Percentiles rank a stretch among this genome's conserved stretches.
Conservation (phyloP, 2,329 filamentous ascomycete genomes). For the Botrytis fragariae region DNA sequence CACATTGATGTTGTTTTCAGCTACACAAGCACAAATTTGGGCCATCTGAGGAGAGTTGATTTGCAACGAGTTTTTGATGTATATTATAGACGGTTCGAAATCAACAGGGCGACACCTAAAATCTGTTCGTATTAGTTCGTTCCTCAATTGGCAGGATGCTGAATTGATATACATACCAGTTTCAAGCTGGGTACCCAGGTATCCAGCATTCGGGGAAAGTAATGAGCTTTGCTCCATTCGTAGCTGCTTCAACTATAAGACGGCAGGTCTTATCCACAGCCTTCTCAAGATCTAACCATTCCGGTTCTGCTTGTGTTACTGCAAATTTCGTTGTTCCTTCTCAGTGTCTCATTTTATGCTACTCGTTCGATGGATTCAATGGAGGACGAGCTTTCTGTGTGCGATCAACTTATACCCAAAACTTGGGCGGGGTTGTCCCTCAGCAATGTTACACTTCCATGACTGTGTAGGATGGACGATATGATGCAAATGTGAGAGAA, state of each 20-base stretch:
- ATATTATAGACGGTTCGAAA: not conserved
- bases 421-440: no score
- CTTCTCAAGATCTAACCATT: constrained; percentile 56
- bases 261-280: constrained; percentile 55
- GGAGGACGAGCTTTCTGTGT: not conserved
- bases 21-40: constrained; percentile 45
- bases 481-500: not conserved
- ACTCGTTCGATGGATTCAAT: not conserved
- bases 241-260: constrained; percentile 54
- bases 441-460: not conserved
- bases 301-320: constrained; percentile 56
- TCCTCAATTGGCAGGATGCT: not conserved
- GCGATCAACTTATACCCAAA: not conserved
- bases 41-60: constrained; percentile 44
- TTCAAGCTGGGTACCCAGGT: constrained; percentile 12
- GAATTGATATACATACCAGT: not conserved
- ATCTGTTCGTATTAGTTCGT: not conserved
- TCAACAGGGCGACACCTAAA: not conserved
- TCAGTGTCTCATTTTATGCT: not conserved
- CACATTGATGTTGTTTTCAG: constrained; percentile 46
- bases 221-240: constrained; percentile 52
- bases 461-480: not conserved
- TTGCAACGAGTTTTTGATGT: constrained; percentile 36
- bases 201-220: constrained; percentile 52
- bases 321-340: constrained; percentile 36